Percentiles rank a stretch among this genome's conserved stretches.
phyloP scores from a whole-genome alignment of 2,329 filamentous ascomycete species.

The Aspergillus amoenus region DNA sequence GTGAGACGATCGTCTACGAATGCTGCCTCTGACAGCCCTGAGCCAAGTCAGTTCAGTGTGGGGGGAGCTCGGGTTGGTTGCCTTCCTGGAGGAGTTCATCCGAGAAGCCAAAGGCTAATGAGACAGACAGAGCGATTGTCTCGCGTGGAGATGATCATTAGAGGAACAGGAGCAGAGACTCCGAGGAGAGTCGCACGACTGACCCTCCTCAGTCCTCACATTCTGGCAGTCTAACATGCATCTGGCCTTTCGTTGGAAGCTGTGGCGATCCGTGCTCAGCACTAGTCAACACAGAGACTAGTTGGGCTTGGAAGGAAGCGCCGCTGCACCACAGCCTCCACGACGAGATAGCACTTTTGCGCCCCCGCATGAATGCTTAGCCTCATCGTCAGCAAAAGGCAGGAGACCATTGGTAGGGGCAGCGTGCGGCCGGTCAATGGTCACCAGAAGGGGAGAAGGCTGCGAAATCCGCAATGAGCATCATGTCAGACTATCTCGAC shows the following conservation, averaged over 20 bases:
- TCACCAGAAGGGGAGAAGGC: slow-evolving; percentile 12
- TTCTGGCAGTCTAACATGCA: too few species aligned
- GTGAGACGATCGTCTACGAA: background rate
- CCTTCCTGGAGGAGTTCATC: slow-evolving; percentile 3
- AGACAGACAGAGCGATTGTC: slow-evolving; percentile 1
- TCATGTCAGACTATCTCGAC: too few species aligned
- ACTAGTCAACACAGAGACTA: background rate
- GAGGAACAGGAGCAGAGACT: too few species aligned
- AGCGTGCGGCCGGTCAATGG: slow-evolving; percentile 17
- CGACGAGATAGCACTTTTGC: background rate
- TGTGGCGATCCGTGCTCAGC: slow-evolving; percentile 5
- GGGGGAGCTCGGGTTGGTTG: slow-evolving; percentile 2
- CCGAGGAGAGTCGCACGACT: too few species aligned
- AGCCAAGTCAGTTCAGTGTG: background rate
- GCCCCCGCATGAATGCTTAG: slow-evolving; percentile 19
- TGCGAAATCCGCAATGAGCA: background rate
- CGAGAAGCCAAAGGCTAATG: background rate
- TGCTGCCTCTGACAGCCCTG: background rate
- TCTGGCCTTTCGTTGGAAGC: background rate
- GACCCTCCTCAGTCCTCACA: too few species aligned
- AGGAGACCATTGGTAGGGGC: slow-evolving; percentile 16
- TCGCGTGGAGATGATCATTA: background rate
- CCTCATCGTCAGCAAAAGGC: background rate
- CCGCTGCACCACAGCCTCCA: background rate
- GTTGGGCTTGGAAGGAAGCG: background rate